Evolutionary conservation across 345 rosid species (phyloP), one percentile per base, ranked within the genome.

Genomic region (Camelina laxa): DNA sequence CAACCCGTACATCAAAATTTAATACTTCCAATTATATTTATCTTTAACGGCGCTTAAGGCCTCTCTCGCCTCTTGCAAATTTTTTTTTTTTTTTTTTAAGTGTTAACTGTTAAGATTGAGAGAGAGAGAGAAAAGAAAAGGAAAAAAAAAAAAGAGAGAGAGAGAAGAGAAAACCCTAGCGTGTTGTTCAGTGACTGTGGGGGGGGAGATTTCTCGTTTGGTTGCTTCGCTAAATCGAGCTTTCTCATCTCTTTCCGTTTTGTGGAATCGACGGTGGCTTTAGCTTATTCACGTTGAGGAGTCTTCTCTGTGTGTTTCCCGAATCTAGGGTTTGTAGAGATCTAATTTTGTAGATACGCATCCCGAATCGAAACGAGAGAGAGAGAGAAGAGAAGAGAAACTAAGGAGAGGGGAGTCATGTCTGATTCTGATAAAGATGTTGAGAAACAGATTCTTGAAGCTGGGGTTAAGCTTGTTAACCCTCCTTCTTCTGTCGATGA

Each of bases 401-500:
- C n/a, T 1, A 7, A 47, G 41, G 55, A 35, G 53, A 36, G n/a
- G 54, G 2, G 67, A 60, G 60, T 7, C 53, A 88, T 88, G 96
- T 79, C 89, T 57, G 79, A 84, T 48, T 68, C 87, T 21, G 91
- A 88, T 57, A 85, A 74, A 44, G 96, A 85, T 85, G 82, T 89
- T 15, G 92, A 88, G 69, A 82, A 78, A 17, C 87, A 82, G 86
- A 86, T 96, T 58, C 6, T 56, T 76, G 90, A 89, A 62, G 90
- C 96, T 36, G 98, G 93, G 14, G 84, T 81, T 16, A 85, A 67
- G 84, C 93, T 96, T 38, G n/a, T 82, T 21, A 80, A 83, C 64
- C 90, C 93, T n/a, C 88, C 97, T 60, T 65, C 89, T 36, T 78
- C 91, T 3, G 81, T 84, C 22, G 92, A 89, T 9, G 91, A 86